Evolutionary conservation across 148 eudicot genomes (phyloP).

Genomic region (Pharnaceum exiguum): DNA sequence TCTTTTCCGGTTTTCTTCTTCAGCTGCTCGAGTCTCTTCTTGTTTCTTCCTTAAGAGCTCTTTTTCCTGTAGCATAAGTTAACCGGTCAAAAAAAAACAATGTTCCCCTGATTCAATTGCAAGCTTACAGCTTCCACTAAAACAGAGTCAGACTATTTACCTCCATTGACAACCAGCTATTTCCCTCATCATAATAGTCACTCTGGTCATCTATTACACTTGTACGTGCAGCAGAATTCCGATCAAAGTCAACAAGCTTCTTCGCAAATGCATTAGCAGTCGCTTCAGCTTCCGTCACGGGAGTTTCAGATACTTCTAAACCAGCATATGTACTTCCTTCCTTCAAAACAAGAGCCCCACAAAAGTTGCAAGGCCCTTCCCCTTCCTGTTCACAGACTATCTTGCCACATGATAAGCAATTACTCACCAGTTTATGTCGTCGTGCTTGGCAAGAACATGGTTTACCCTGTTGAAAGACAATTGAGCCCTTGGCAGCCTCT

Average conservation of each 20-base stretch:
- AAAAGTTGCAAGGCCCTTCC: conserved; percentile 93
- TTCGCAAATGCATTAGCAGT: conserved; percentile 96
- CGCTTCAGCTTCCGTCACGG: conserved; percentile 69
- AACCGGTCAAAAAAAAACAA: not conserved
- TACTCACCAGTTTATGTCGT: conserved; percentile 76
- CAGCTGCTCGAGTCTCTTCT: conserved; percentile 83
- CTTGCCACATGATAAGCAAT: conserved; percentile 97
- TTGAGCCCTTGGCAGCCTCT: conserved; percentile 96
- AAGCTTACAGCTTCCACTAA: not conserved
- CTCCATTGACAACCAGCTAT: conserved; percentile 92
- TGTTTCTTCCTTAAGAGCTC: conserved; percentile 79
- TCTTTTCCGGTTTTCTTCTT: conserved; percentile 70
- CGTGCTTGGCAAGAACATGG: conserved; percentile 98
- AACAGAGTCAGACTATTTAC: conserved; percentile 26
- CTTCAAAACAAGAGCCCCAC: conserved; percentile 86
- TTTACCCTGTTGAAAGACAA: conserved; percentile 87
- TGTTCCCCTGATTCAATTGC: not conserved
- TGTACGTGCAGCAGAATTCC: conserved; percentile 96
- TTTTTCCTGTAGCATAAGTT: conserved; percentile 58
- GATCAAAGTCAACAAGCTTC: conserved; percentile 95
- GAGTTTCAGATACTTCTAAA: conserved; percentile 47
- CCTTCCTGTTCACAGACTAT: conserved; percentile 99
- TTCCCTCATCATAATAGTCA: conserved; percentile 92
- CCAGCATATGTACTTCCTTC: conserved; percentile 98
- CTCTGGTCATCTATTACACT: conserved; percentile 99